A percentile compares a stretch with the other conserved stretches of the same genome.
These are phyloP conservation scores for Ganoderma resinaceum DNA, from an alignment of 1,284 basidiomycete species.

Conservation along the genomic window DNA sequence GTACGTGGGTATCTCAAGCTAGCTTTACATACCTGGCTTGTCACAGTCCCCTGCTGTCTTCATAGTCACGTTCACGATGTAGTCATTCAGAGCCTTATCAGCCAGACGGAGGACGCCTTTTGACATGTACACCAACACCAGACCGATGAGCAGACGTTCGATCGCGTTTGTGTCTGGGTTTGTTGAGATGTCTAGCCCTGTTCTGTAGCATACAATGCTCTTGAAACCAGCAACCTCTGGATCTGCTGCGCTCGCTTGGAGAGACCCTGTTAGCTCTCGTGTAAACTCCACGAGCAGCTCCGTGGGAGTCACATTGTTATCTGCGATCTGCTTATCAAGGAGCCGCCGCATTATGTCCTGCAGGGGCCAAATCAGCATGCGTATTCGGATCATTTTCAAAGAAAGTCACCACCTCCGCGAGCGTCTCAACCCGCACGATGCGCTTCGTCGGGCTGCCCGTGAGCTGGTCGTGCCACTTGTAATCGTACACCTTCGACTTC, in stretches of 20 bases:
- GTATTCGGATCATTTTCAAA: not conserved
- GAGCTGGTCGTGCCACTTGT: conserved; percentile 67
- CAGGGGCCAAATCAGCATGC: not conserved
- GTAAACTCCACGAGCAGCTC: conserved; percentile 44
- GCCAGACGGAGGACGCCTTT: conserved; percentile 54
- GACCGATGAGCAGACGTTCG: conserved; percentile 27
- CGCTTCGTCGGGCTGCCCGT: conserved; percentile 58
- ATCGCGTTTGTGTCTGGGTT: conserved; percentile 19
- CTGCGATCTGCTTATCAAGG: conserved; percentile 36
- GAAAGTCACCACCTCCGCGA: conserved; percentile 63
- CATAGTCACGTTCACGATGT: conserved; percentile 63
- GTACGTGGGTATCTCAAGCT: not conserved
- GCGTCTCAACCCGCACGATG: conserved; percentile 70
- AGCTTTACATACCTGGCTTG: conserved; percentile 59
- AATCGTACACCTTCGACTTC: conserved; percentile 54
- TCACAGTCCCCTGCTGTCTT: conserved; percentile 54
- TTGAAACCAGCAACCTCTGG: conserved; percentile 73
- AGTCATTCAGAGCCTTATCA: conserved; percentile 70
- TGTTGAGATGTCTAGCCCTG: conserved; percentile 62
- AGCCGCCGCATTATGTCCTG: conserved; percentile 46
- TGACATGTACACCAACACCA: conserved; percentile 33
- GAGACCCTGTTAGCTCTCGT: conserved; percentile 39
- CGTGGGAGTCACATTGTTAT: conserved; percentile 20
- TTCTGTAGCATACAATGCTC: conserved; percentile 77
- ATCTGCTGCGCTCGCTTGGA: conserved; percentile 48